Conservation (phyloP, 371 early-diverging fungal genomes). For the Basidiobolus meristosporus region DNA sequence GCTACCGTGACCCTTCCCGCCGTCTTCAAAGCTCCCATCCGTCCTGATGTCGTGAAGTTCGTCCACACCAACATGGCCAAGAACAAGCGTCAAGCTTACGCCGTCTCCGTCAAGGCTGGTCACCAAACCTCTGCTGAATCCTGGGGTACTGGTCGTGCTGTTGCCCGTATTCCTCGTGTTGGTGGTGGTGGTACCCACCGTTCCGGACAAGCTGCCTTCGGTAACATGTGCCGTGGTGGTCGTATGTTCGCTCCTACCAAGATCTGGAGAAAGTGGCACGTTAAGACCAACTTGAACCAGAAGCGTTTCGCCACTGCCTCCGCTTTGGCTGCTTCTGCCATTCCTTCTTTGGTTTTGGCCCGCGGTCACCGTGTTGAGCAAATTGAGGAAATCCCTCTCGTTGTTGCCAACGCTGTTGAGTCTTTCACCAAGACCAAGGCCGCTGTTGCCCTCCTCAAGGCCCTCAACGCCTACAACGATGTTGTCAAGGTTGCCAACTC, state of each 20-base stretch:
- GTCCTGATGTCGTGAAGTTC: conserved; percentile 92
- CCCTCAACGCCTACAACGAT: conserved; percentile 89
- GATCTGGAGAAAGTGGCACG: conserved; percentile 99
- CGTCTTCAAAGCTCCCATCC: conserved; percentile 96
- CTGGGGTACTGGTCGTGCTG: conserved; percentile 99
- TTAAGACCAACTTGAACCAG: conserved; percentile 96
- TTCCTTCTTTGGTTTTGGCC: conserved; percentile 90
- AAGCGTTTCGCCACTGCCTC: conserved; percentile 97
- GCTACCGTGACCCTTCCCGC: conserved; percentile 80
- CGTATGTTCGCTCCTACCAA: conserved; percentile 99
- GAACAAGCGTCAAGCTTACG: conserved; percentile 99
- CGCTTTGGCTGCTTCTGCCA: conserved; percentile 96
- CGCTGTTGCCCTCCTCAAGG: conserved; percentile 83
- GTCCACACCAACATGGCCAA: conserved; percentile 96
- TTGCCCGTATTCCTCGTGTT: conserved; percentile 99
- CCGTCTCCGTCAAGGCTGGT: conserved; percentile 96
- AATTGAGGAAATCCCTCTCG: conserved; percentile 95
- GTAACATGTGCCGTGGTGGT: conserved; percentile 99
- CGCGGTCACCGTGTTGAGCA: conserved; percentile 97
- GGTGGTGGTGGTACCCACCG: conserved; percentile 98
- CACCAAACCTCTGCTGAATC: conserved; percentile 99
- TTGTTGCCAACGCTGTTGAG: conserved; percentile 71
- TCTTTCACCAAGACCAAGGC: conserved; percentile 90
- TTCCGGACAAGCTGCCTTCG: conserved; percentile 99
- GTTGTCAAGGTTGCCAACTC: conserved; percentile 94